Conservation (phyloP, 257 asterid genomes). For the Cruciata laevipes region DNA sequence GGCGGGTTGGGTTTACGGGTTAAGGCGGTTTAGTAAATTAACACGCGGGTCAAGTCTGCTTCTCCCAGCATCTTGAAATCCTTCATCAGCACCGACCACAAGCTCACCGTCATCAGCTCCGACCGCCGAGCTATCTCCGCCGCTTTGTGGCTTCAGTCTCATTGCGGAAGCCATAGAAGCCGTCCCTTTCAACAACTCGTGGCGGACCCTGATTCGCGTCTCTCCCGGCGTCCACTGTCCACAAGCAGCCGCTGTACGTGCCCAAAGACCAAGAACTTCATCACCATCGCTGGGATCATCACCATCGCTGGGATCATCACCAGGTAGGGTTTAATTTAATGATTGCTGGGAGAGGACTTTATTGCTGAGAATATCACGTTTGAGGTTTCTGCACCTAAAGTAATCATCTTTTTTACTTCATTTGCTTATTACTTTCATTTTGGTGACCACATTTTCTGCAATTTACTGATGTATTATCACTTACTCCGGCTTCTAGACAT, state of each 20-base stretch:
- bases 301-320: constrained; percentile 91
- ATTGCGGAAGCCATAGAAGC: constrained; percentile 94
- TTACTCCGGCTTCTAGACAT: no score
- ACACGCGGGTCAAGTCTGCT: no score
- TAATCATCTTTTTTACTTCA: constrained; percentile 12
- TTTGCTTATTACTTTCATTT: not conserved
- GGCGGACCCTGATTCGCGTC: constrained; percentile 68
- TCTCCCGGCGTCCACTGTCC: constrained; percentile 68
- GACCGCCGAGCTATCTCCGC: no score
- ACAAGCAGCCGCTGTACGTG: constrained; percentile 72
- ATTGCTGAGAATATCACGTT: constrained; percentile 93
- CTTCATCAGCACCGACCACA: no score
- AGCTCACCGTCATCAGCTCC: no score
- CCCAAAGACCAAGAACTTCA: constrained; percentile 85
- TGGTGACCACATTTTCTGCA: not conserved
- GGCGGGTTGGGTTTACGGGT: no score
- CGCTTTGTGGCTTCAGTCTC: no score
- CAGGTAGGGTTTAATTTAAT: constrained; percentile 35
- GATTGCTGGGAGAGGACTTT: constrained; percentile 68
- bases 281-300: constrained; percentile 71
- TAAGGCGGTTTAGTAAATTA: no score
- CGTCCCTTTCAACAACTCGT: constrained; percentile 65
- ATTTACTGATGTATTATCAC: no score
- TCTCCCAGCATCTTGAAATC: no score
- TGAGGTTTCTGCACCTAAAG: constrained; percentile 87